Percentiles rank a stretch among this genome's conserved stretches.
Evolutionary conservation across 2,329 filamentous ascomycete genomes (phyloP).

Genomic region (Fusarium euwallaceae): DNA sequence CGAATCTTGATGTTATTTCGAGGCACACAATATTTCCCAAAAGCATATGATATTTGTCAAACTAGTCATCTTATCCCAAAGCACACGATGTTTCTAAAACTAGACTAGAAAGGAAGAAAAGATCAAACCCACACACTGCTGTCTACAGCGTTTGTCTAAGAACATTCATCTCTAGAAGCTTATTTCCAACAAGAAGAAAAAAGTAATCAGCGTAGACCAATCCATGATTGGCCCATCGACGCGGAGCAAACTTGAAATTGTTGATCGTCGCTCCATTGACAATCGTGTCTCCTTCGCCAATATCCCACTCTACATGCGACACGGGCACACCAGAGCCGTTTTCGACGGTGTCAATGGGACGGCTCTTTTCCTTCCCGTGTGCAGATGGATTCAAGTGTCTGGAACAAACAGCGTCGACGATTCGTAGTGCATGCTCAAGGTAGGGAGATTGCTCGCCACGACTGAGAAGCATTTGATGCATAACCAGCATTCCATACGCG

Average conservation of each 20-base stretch:
- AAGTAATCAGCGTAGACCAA: slow-evolving; percentile 65
- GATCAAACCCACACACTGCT: not conserved
- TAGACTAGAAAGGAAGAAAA: not conserved
- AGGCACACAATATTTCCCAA: no score
- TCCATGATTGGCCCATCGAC: slow-evolving; percentile 60
- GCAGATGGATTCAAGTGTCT: slow-evolving; percentile 37
- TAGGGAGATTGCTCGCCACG: slow-evolving; percentile 31
- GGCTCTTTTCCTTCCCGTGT: not conserved
- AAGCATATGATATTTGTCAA: not conserved
- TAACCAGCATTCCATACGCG: slow-evolving; percentile 54
- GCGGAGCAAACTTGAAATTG: slow-evolving; percentile 60
- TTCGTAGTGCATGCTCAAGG: slow-evolving; percentile 6
- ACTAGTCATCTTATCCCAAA: no score
- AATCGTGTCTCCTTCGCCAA: slow-evolving; percentile 54
- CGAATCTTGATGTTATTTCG: no score
- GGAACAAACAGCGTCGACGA: slow-evolving; percentile 16
- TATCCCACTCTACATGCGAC: not conserved
- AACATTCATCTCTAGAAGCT: slow-evolving; percentile 39
- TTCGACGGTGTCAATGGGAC: slow-evolving; percentile 43
- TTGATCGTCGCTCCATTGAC: slow-evolving; percentile 61
- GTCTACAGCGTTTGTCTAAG: not conserved
- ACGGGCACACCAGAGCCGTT: not conserved
- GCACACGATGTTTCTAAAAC: not conserved
- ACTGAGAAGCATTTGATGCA: slow-evolving; percentile 46
- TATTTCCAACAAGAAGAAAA: slow-evolving; percentile 60